Percentiles rank a stretch among this genome's conserved stretches.
These are phyloP conservation scores for Phaeophleospora eucalypticola DNA, from an alignment of 2,329 filamentous ascomycete genomes.

Conservation along the genomic window DNA sequence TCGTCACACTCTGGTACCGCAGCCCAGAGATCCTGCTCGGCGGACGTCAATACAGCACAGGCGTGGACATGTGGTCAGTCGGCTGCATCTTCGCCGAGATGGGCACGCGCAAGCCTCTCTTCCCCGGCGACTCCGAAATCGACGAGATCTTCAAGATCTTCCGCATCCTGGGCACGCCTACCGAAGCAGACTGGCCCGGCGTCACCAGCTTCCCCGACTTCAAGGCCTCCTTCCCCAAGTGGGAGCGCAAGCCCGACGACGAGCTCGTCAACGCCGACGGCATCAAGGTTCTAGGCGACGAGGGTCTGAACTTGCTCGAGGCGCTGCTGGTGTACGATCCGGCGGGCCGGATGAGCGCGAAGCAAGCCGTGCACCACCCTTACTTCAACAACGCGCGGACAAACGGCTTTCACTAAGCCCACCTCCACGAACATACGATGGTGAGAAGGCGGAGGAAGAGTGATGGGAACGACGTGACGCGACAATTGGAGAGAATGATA, in stretches of 20 bases:
- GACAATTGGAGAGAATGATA: neutral
- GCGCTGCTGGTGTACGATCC: slow-evolving; percentile 81
- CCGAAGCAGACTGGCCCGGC: slow-evolving; percentile 78
- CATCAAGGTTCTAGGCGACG: slow-evolving; percentile 58
- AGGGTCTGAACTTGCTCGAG: slow-evolving; percentile 65
- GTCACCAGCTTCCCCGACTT: slow-evolving; percentile 94
- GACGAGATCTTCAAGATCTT: slow-evolving; percentile 96
- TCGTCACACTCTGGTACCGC: slow-evolving; percentile 91
- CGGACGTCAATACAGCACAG: slow-evolving; percentile 87
- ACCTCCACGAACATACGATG: neutral
- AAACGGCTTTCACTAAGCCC: slow-evolving; percentile 9
- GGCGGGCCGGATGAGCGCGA: slow-evolving; percentile 80
- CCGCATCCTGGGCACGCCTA: slow-evolving; percentile 74
- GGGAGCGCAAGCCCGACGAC: slow-evolving; percentile 65
- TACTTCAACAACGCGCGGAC: slow-evolving; percentile 58
- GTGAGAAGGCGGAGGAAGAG: neutral
- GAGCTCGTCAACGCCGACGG: slow-evolving; percentile 60
- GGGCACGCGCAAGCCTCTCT: slow-evolving; percentile 89
- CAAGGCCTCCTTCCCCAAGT: slow-evolving; percentile 89
- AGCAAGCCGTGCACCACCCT: slow-evolving; percentile 77
- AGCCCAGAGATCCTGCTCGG: slow-evolving; percentile 86
- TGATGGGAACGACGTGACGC: neutral
- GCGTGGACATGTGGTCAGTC: slow-evolving; percentile 93
- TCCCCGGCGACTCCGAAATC: slow-evolving; percentile 89
- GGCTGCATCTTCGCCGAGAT: slow-evolving; percentile 95